Base-by-base conservation (phyloP, 2,329 filamentous ascomycete species). In the Pseudogymnoascus sp. region DNA sequence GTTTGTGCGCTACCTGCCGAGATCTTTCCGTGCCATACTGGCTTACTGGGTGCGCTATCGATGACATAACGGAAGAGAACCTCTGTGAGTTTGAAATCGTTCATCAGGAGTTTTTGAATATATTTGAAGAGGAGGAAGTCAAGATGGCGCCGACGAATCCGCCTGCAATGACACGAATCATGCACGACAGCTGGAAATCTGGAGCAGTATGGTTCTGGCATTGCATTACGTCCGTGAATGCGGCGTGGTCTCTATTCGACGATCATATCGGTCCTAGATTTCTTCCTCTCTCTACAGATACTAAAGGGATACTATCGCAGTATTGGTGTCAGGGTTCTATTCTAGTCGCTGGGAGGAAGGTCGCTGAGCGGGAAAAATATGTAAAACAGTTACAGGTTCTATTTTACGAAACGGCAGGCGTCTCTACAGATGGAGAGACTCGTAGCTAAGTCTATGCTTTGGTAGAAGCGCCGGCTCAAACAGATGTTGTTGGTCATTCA, bases 1-100 rank as follows among this genome's bases (percentile, higher is more conserved):
- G 67, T 75, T 19, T 76, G 70, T 65, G 66, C 74, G 21, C 68
- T 71, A 48, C 73, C 73, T 60, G 62, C 65, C 8, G 73, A 74
- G 63, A 71, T 66, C 68, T 73, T 48, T n/a, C 57, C 1, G 67
- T 71, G 28, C 72, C 71, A 2, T 73, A 73, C 67, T 77, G 71
- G 74, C 69, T 76, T 36, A 73, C 73, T 19, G 66, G 67, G 60
- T 60, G 60, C 14, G 64, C 21, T 64, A 68, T 71, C 63, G 63
- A 71, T 64, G 61, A 64, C 19, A 69, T 68, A 63, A 66, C 25
- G 23, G 61, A 65, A 5, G 67, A 71, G 31, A 34, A 34, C 31
- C 31, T 16, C 64, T 64, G 13, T 62, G 66, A 39, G 28, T 64
- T 54, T 34, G 31, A 64, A 69, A 34, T 11, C 31, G 31, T 71